Base-by-base conservation (phyloP, 768 basidiomycete genomes). In the Serendipita vermifera region DNA sequence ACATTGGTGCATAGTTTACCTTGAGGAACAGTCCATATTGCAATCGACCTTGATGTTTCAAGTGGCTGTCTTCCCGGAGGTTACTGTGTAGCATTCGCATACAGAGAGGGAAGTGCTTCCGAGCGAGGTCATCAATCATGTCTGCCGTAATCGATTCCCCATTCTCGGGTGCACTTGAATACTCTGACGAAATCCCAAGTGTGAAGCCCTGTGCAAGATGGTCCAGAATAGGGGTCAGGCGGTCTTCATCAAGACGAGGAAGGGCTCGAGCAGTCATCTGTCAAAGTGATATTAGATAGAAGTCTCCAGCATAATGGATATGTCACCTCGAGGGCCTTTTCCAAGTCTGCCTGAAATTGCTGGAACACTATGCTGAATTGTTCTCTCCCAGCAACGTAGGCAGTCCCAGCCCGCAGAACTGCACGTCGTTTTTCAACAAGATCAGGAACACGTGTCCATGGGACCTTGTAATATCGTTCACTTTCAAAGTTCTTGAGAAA, bases 1-100 rank as follows among this genome's bases (percentile, higher is more conserved):
- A n/a, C 27, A 9, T 41, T n/a, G 3, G 39, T 41, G 26, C 13
- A 27, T 11, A 33, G 7, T 17, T 32, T 58, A 88, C 94, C 82
- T 99, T 99, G 64, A 99, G 72, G 73, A 99, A 99, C 31, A 99
- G 69, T 1, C 87, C 89, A 64, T 96, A 91, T 62, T 97, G 85
- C 60, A 96, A 69, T 29, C 96, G 75, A 9, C 87, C 94, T 68
- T 82, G 87, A 67, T 99, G 92, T 66, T 93, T 94, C 61, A 99
- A 71, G 66, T 97, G 94, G 51, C 80, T 77, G 66, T 90, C 86
- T 60, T 77, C 72, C 59, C 78, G 75, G 57, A 97, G 70, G 54
- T 73, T 80, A 55, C 87, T 86, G 64, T 97, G 92, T 54, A 96
- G 70, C 61, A 83, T 83, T 51, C 89, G 82, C 92, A 96, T 96